Conservation (phyloP, 331 rosid genomes). For the Pyracantha coccinea region DNA sequence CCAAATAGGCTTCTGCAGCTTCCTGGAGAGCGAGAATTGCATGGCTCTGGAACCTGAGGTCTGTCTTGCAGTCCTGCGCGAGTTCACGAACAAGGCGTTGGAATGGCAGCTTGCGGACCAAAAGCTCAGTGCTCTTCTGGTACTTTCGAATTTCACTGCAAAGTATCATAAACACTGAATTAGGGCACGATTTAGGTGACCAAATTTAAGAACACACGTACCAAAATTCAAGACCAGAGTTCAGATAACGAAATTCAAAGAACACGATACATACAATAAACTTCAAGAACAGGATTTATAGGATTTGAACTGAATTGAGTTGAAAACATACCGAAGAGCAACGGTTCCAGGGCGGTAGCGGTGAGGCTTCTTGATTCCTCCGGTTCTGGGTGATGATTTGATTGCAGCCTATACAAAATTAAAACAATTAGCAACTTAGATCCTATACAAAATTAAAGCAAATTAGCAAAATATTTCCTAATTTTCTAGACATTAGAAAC, state of each 20-base stretch:
- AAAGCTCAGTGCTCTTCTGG: slow-evolving; percentile 72
- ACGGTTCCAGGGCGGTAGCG: slow-evolving; percentile 75
- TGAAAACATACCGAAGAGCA: slow-evolving; percentile 43
- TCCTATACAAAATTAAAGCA: neutral
- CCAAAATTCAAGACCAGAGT: neutral
- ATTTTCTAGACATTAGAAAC: neutral
- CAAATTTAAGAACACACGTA: neutral
- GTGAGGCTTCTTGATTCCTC: slow-evolving; percentile 76
- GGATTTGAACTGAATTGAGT: no score
- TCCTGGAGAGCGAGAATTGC: slow-evolving; percentile 76
- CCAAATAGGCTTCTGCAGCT: slow-evolving; percentile 62
- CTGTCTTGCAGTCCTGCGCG: slow-evolving; percentile 77
- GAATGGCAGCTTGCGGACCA: slow-evolving; percentile 70
- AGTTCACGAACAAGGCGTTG: slow-evolving; percentile 82
- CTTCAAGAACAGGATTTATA: no score
- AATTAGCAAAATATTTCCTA: neutral
- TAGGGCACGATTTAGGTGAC: accelerated
- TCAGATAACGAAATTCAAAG: accelerated
- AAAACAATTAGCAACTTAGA: neutral
- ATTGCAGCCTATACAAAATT: slow-evolving; percentile 45
- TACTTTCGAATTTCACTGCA: slow-evolving; percentile 65
- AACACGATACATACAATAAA: no score
- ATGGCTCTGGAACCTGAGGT: slow-evolving; percentile 72
- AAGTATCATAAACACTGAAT: neutral
- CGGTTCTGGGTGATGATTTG: slow-evolving; percentile 68